phyloP scores from a whole-genome alignment of 2,329 filamentous ascomycete genomes.

The Claviceps arundinis region DNA sequence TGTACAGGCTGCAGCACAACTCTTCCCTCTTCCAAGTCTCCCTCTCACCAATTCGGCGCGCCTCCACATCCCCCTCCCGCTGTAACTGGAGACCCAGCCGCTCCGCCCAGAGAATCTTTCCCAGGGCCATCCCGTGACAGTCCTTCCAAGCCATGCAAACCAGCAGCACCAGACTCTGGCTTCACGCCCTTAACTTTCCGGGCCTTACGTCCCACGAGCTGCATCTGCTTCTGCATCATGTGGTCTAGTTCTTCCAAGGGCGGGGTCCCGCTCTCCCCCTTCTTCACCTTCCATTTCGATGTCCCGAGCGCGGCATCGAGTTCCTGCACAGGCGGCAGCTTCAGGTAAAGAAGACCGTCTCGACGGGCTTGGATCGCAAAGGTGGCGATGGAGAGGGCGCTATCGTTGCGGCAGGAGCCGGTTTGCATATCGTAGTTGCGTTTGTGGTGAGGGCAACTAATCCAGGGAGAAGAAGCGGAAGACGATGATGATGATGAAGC shows the following conservation, averaged over 20 bases:
- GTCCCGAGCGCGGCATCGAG: slow-evolving; percentile 70
- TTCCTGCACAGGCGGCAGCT: slow-evolving; percentile 68
- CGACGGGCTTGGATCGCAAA: slow-evolving; percentile 61
- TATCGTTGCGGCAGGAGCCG: slow-evolving; percentile 64
- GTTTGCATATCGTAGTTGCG: slow-evolving; percentile 68
- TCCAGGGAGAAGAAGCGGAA: slow-evolving; percentile 43
- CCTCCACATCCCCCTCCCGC: slow-evolving; percentile 20
- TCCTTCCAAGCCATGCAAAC: too few species aligned
- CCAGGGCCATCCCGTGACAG: too few species aligned
- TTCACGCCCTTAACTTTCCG: slow-evolving; percentile 26
- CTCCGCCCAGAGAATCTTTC: too few species aligned
- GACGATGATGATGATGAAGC: not conserved
- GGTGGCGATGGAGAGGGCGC: slow-evolving; percentile 63
- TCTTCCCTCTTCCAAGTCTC: not conserved
- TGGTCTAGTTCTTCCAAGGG: slow-evolving; percentile 32
- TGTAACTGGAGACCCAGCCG: not conserved
- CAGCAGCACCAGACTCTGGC: slow-evolving; percentile 9
- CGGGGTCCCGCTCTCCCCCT: slow-evolving; percentile 42
- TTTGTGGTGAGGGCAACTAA: slow-evolving; percentile 82
- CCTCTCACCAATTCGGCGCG: slow-evolving; percentile 31
- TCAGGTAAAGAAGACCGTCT: slow-evolving; percentile 69
- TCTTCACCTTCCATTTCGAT: slow-evolving; percentile 62
- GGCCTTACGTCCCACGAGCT: not conserved
- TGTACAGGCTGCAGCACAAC: too few species aligned
- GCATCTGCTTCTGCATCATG: slow-evolving; percentile 24